Base-by-base conservation (phyloP, 2,329 filamentous ascomycete species). In the Reticulascus tulasneorum region DNA sequence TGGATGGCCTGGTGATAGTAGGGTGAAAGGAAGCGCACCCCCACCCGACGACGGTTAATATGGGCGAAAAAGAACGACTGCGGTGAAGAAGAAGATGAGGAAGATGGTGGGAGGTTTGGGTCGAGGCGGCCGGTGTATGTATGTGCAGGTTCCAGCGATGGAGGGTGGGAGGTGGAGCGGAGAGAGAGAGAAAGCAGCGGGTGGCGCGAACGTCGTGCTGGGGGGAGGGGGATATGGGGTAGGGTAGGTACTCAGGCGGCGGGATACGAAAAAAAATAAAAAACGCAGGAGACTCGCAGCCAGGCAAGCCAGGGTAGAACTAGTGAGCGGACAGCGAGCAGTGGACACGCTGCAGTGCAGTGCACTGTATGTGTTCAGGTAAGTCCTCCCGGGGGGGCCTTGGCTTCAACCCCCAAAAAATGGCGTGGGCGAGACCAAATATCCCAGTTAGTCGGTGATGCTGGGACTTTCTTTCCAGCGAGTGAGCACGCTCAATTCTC, bases 81-180 rank as follows among this genome's bases (percentile, higher is more conserved):
- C 34, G 39, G 35, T 44, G 31, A 29, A 42, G 20, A 35, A 23
- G 19, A 40, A 33, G 34, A 35, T 38, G 25, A 30, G 29, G 35
- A 36, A 43, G 39, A 38, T 29, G 35, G 35, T 20, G 28, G 19
- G 24, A 37, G 29, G 39, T n/a, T 23, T 42, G 34, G 35, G 35
- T 35, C 31, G 38, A 43, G 42, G 42, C 42, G 42, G 42, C 35
- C 42, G 39, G 42, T 42, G 39, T 44, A 44, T 42, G 42, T 42
- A 42, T 44, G 38, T n/a, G 40, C 40, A 42, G 32, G 40, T 20
- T 37, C 37, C 27, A 33, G 40, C 35, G 35, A 40, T 33, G 40
- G 37, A 36, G 32, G 40, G 34, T 34, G 33, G 40, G 9, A 27
- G 29, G 41, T 42, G 41, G 38, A 34, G 37, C 27, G 41, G 33